Percentiles rank a stretch among this genome's conserved stretches.
phyloP scores from a whole-genome alignment of 257 asterid genomes.

The Solanum stenotomum region DNA sequence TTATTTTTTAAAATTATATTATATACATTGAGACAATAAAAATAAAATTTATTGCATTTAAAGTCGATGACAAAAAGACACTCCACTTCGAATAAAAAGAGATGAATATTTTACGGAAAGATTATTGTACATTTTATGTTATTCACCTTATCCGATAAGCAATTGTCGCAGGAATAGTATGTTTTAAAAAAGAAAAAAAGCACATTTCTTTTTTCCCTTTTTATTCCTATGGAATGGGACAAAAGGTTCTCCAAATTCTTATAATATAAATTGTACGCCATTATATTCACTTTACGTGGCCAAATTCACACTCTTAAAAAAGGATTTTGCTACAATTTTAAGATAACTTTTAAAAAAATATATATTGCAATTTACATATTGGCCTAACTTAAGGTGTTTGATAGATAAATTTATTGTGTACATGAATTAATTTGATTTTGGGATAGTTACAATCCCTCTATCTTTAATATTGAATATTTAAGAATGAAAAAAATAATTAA shows the following conservation, averaged over 20 bases:
- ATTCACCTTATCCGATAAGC: not conserved
- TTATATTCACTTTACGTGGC: not conserved
- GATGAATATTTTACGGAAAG: not conserved
- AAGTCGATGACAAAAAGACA: not conserved
- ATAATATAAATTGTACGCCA: not conserved
- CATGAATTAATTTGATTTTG: no score
- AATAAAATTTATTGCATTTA: not conserved
- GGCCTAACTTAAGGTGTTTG: not conserved
- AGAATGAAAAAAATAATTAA: no score
- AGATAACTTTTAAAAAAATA: not conserved
- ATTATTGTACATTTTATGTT: not conserved
- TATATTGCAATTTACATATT: not conserved
- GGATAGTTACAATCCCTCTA: no score
- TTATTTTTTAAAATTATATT: no score
- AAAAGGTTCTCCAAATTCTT: not conserved
- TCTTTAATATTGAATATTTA: no score
- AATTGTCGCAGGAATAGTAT: not conserved
- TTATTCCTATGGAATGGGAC: not conserved
- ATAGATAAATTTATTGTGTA: no score
- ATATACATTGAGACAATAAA: accelerated
- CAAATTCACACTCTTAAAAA: not conserved
- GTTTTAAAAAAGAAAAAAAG: not conserved
- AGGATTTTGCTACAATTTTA: not conserved
- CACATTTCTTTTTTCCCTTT: not conserved
- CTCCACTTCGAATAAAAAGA: not conserved